These are phyloP conservation scores for Lentinula aciculospora DNA, from an alignment of 768 basidiomycete genomes.

Conservation along the genomic window DNA sequence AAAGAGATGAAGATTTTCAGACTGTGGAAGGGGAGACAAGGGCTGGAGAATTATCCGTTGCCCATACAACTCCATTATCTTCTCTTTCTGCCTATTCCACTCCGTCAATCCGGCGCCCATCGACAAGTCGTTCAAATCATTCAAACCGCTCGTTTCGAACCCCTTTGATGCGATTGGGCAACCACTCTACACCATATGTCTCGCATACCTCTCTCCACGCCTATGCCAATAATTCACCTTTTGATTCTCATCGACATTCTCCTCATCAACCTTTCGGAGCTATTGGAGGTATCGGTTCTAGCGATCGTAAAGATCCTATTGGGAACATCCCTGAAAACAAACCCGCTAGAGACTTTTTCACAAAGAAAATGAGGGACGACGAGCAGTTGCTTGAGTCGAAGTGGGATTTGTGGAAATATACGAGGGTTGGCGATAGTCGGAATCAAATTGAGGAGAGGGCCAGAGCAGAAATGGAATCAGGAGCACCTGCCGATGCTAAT, in stretches of 20 bases:
- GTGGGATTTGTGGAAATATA: conserved; percentile 42
- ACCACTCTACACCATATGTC: conserved; percentile 66
- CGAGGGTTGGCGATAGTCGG: conserved; percentile 28
- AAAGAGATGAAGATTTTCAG: conserved; percentile 24
- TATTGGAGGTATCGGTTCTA: neutral
- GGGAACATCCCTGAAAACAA: conserved; percentile 40
- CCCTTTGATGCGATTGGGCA: conserved; percentile 60
- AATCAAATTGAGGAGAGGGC: too few species aligned
- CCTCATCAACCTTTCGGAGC: neutral
- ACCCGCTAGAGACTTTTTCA: conserved; percentile 42
- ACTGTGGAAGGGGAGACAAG: conserved; percentile 18
- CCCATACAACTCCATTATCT: neutral
- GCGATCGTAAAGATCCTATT: conserved; percentile 43
- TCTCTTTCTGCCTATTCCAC: conserved; percentile 9
- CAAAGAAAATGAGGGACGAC: conserved; percentile 26
- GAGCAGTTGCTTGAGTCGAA: conserved; percentile 29
- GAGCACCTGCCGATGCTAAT: neutral
- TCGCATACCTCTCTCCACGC: conserved; percentile 16
- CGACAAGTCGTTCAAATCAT: neutral
- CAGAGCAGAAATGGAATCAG: neutral
- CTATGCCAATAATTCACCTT: neutral
- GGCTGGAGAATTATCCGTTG: conserved; percentile 26
- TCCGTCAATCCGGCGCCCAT: conserved; percentile 12
- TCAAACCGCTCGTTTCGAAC: conserved; percentile 17
- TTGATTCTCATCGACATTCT: neutral